These are phyloP conservation scores for Umbelopsis sp. DNA, from an alignment of 192 early-diverging fungal genomes.

Conservation along the genomic window DNA sequence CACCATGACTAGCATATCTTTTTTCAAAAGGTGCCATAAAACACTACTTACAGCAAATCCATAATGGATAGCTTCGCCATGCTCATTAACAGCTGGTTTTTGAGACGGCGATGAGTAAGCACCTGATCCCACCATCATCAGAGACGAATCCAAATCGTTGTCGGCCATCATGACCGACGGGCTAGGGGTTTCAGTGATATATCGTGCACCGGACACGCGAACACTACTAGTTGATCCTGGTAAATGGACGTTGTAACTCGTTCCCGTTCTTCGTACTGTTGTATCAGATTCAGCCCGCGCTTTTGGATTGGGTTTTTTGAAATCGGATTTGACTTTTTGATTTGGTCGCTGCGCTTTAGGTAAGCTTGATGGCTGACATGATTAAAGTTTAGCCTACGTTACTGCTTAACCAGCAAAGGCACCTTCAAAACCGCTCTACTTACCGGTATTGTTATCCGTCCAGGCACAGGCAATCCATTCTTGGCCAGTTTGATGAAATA, in stretches of 20 bases:
- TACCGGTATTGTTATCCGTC: constrained; percentile 58
- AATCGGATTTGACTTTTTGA: constrained; percentile 5
- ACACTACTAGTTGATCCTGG: not conserved
- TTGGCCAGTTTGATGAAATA: constrained; percentile 82
- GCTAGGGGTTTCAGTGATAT: not conserved
- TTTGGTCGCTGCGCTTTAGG: constrained; percentile 35
- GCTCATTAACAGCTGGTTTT: not conserved
- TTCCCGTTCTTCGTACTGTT: not conserved
- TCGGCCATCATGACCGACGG: constrained; percentile 14
- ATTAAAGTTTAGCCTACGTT: constrained; percentile 20
- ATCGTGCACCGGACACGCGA: constrained; percentile 1
- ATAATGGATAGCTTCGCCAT: constrained; percentile 35
- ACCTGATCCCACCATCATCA: constrained; percentile 39
- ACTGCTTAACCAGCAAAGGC: constrained; percentile 4
- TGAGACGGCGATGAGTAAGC: not conserved
- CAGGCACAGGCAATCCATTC: constrained; percentile 70
- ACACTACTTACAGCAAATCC: constrained; percentile 39
- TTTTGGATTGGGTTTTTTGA: constrained; percentile 17
- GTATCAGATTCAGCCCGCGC: not conserved
- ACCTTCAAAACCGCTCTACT: constrained; percentile 20
- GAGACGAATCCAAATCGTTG: not conserved
- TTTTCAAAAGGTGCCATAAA: not conserved
- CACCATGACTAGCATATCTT: constrained; percentile 20
- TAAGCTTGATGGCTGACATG: constrained; percentile 31
- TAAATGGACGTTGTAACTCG: constrained; percentile 6